Base-by-base conservation (phyloP, 495 filamentous ascomycete species). In the Gamarada debralockiae region DNA sequence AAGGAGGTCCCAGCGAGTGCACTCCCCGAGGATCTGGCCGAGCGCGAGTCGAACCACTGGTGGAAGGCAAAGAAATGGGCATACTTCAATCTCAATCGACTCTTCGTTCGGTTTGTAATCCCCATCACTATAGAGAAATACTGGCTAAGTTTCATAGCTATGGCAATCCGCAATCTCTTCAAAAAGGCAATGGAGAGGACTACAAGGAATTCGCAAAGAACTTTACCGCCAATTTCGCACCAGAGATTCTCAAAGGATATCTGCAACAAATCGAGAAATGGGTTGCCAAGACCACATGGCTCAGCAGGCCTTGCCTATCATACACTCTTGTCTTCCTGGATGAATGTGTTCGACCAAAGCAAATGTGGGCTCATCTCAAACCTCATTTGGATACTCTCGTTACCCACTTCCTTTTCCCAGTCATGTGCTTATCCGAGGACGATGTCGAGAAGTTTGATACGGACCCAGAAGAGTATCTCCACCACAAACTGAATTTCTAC, bases 51-150 rank as follows among this genome's bases (percentile, higher is more conserved):
- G 49, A 91, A 96, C 65, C 89, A 96, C 65, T 98, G 93, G 92
- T 98, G 93, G 92, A 98, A 97, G 77, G 87, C 90, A 48, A 98
- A 97, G 86, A 98, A 97, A 70, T 97, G 93, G 95, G 86, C 92
- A 5, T 97, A 97, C 67, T 92, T 89, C 58, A 97, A 97, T 70
- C 73, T 98, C 50, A 98, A 98, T 69, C 80, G 93, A 57, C 80
- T 97, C 10, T 98, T 92, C 67, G 92, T 96, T 53, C 80, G 92
- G 88, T 92, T 75, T 39, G 80, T 64, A 27, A 18, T 3, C 13
- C 17, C 10, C 50, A 2, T 17, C 25, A 10, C 31, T 34, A 5
- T 47, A 12, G 8, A 24, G 48, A 13, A 27, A 37, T 17, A 44
- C 52, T 67, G 55, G 50, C 46, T 61, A 43, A 65, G 20, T 7